Base-by-base conservation (phyloP, 345 rosid genomes). In the Syzygium aromaticum region DNA sequence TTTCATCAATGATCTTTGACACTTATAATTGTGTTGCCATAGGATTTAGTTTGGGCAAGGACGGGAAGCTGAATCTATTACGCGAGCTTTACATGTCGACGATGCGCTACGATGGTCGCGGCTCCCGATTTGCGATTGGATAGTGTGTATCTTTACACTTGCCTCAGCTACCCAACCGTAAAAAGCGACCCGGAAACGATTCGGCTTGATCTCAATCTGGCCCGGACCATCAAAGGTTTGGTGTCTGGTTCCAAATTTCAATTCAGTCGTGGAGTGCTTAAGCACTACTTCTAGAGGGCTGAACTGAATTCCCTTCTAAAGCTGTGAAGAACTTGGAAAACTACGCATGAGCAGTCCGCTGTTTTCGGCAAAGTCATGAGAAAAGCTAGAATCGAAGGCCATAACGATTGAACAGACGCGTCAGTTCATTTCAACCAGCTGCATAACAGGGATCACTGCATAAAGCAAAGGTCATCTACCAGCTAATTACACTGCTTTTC, bases 71-170 rank as follows among this genome's bases (percentile, higher is more conserved):
- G 49, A 73, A 38, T 21, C 49, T 73, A 14, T 21, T 0, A 19
- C 11, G 8, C 0, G 8, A 19, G 49, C 49, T 73, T 73, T 21
- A 73, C 27, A 19, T 19, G 49, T 38, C 0, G 0, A 22, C 80
- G 0, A 1, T 21, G 14, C 49, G 0, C 2, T 9, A 9, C 7
- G 3, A 38, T 19, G 80, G 21, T 73, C 4, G 21, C 27, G 8
- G 5, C 80, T 19, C 43, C 49, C 19, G 49, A 73, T 38, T 73
- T 19, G 43, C 49, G 3, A 27, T 33, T 1, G 80, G 43, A 9
- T 73, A 73, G 49, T 38, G 80, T 38, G 80, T 10, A 19, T 73
- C 80, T 33, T 73, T 11, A 0, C 80, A 57, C 25, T 56, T 57
- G 63, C 63, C 28, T 23, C 13, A 11, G 12, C 28, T 23, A 57